Percentiles rank a stretch among this genome's conserved stretches.
Evolutionary conservation across 2,329 filamentous ascomycete genomes (phyloP).

Genomic region (Cladorrhinum sp.): DNA sequence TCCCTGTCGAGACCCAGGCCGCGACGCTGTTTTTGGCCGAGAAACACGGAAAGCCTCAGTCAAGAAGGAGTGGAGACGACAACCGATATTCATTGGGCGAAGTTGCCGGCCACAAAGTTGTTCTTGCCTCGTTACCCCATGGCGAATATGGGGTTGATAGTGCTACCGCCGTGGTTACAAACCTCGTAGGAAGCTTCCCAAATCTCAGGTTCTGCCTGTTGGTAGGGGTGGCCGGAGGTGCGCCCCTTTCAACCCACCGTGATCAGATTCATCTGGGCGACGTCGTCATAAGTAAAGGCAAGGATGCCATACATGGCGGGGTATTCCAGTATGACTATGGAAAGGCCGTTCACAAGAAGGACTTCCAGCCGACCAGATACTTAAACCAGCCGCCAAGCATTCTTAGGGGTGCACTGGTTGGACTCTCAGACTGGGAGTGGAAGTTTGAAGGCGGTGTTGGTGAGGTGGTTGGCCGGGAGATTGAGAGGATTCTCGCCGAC

Average conservation of each 20-base stretch:
- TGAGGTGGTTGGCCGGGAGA: neutral
- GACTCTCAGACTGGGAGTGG: no score
- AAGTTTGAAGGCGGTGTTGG: no score
- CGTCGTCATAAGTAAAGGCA: slow-evolving; percentile 20
- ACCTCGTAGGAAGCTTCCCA: slow-evolving; percentile 31
- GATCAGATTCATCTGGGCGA: slow-evolving; percentile 37
- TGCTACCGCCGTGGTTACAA: slow-evolving; percentile 27
- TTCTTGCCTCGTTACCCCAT: slow-evolving; percentile 31
- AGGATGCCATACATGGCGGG: slow-evolving; percentile 2
- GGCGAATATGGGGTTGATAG: neutral
- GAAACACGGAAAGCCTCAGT: slow-evolving; percentile 23
- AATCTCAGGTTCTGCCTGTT: slow-evolving; percentile 31
- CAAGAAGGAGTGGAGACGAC: slow-evolving; percentile 17
- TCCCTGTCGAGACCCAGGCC: slow-evolving; percentile 12
- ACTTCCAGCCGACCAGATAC: slow-evolving; percentile 7
- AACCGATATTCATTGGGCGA: slow-evolving; percentile 34
- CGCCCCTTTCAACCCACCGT: slow-evolving; percentile 34
- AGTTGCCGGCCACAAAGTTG: slow-evolving; percentile 36
- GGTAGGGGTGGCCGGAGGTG: slow-evolving; percentile 38
- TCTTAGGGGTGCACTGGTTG: slow-evolving; percentile 4
- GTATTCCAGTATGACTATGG: slow-evolving; percentile 34
- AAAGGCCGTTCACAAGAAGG: slow-evolving; percentile 24
- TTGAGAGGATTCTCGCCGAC: slow-evolving; percentile 21
- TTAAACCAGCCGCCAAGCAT: slow-evolving; percentile 6
- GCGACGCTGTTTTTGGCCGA: slow-evolving; percentile 15